phyloP scores from a whole-genome alignment of 2,329 filamentous ascomycete genomes.

The Thyridium curvatum region DNA sequence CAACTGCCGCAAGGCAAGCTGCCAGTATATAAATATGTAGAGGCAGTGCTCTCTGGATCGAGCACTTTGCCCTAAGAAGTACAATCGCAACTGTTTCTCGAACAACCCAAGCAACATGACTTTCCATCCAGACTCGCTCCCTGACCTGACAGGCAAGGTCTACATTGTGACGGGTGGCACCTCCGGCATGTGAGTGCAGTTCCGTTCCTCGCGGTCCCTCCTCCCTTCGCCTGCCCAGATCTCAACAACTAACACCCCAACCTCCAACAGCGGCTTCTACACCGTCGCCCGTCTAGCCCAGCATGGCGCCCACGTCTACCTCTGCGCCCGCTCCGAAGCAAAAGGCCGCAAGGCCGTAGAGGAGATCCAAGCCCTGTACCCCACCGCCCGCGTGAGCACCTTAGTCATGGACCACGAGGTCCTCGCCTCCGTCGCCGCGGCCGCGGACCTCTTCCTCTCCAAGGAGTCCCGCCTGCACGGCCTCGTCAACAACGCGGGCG shows the following conservation, averaged over 20 bases:
- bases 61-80: too few species aligned
- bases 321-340: slow-evolving; percentile 25
- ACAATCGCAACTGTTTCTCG: too few species aligned
- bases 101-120: too few species aligned
- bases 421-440: slow-evolving; percentile 14
- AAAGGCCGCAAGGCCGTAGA: slow-evolving; percentile 24
- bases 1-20: too few species aligned
- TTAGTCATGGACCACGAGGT: slow-evolving; percentile 24
- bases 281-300: too few species aligned
- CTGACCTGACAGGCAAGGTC: slow-evolving; percentile 32
- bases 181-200: slow-evolving; percentile 32
- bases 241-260: background rate
- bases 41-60: too few species aligned
- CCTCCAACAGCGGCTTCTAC: too few species aligned
- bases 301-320: slow-evolving; percentile 26
- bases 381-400: slow-evolving; percentile 17
- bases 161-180: slow-evolving; percentile 39
- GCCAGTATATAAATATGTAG: too few species aligned
- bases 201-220: too few species aligned
- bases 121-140: slow-evolving; percentile 32
- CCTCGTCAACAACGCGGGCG: slow-evolving; percentile 23
- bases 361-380: slow-evolving; percentile 21
- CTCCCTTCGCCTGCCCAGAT: too few species aligned
- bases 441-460: slow-evolving; percentile 13
- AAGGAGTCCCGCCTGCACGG: slow-evolving; percentile 22